phyloP scores from a whole-genome alignment of 768 basidiomycete species.

The Favolaschia claudopus region DNA sequence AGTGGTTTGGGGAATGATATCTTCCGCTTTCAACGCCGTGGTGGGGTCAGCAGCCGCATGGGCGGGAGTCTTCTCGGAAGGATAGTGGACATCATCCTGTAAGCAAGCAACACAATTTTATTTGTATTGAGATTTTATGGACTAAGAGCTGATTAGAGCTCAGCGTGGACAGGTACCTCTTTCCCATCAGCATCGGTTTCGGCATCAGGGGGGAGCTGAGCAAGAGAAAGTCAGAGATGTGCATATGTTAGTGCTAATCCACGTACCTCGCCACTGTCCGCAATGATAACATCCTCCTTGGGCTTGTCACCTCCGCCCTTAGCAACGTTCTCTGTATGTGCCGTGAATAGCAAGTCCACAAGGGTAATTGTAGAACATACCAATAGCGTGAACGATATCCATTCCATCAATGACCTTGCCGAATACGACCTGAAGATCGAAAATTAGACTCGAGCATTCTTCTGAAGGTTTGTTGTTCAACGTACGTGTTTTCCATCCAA shows the following conservation, averaged over 20 bases:
- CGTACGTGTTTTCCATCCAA: constrained; percentile 88
- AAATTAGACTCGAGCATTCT: background rate
- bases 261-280: constrained; percentile 85
- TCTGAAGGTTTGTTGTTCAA: constrained; percentile 1
- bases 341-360: constrained; percentile 6
- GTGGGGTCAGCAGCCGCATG: constrained; percentile 17
- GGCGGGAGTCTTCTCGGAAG: constrained; percentile 23
- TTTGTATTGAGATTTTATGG: constrained; percentile 53
- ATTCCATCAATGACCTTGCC: constrained; percentile 93
- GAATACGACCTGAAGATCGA: constrained; percentile 77
- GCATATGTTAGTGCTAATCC: constrained; percentile 15
- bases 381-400: constrained; percentile 82
- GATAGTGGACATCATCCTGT: constrained; percentile 44
- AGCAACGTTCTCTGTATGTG: constrained; percentile 69
- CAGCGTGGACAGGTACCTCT: constrained; percentile 93
- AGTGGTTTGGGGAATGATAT: constrained; percentile 2
- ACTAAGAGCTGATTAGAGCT: constrained; percentile 75
- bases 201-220: constrained; percentile 61
- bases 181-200: constrained; percentile 71
- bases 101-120: constrained; percentile 59
- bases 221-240: background rate
- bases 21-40: no score
- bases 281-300: constrained; percentile 77
- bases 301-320: constrained; percentile 82
- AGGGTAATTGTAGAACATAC: constrained; percentile 42